Evolutionary conservation across 768 basidiomycete species (phyloP).

Genomic region (Xerocomellus chrysenteron): DNA sequence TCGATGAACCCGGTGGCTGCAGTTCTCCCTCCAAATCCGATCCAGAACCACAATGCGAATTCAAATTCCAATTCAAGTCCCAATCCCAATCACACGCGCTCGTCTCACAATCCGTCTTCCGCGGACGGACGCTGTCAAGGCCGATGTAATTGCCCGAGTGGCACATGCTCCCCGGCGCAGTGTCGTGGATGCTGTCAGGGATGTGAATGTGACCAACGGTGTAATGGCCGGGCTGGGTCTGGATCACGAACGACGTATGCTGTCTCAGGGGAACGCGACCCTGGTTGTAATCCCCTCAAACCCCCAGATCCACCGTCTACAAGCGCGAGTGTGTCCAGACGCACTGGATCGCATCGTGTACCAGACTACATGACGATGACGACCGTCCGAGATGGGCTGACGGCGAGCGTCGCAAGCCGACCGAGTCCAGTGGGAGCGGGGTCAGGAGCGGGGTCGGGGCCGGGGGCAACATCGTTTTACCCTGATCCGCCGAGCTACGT

Average conservation of each 20-base stretch:
- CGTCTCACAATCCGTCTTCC: constrained; percentile 17
- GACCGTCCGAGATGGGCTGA: constrained; percentile 26
- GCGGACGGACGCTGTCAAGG: constrained; percentile 32
- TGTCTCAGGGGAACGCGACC: constrained; percentile 36
- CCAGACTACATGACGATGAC: constrained; percentile 37
- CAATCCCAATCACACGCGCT: constrained; percentile 3
- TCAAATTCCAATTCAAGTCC: constrained; percentile 8
- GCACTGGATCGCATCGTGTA: constrained; percentile 24
- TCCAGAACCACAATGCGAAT: constrained; percentile 1
- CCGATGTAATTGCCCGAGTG: constrained; percentile 34
- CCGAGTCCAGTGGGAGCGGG: constrained; percentile 13
- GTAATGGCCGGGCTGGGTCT: constrained; percentile 17
- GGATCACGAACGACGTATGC: constrained; percentile 26
- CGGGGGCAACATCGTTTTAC: constrained; percentile 17
- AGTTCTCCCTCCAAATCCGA: constrained; percentile 14
- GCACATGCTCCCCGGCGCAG: constrained; percentile 31
- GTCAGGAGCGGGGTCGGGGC: background rate
- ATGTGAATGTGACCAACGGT: constrained; percentile 28
- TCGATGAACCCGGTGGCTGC: constrained; percentile 20
- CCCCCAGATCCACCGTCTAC: constrained; percentile 8
- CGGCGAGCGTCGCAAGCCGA: constrained; percentile 23
- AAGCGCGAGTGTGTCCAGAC: constrained; percentile 7
- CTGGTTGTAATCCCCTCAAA: constrained; percentile 14
- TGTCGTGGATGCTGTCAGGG: constrained; percentile 33
- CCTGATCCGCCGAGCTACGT: constrained; percentile 24